Base-by-base conservation (phyloP, 495 filamentous ascomycete species). In the Hypoxylon rickii region DNA sequence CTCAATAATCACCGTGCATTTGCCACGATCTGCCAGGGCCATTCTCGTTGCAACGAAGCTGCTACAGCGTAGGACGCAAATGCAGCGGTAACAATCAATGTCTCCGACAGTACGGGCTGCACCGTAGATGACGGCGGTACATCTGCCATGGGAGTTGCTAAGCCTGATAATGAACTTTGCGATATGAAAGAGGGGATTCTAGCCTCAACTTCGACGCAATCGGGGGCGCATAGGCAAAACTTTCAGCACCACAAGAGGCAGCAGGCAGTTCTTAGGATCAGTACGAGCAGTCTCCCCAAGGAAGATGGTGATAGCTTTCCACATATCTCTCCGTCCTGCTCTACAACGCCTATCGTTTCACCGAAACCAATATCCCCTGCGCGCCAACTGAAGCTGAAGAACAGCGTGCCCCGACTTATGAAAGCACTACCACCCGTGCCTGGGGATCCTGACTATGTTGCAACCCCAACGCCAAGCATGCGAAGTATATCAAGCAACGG, bases 321-420 rank as follows among this genome's bases (percentile, higher is more conserved):
- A 7, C 54, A 65, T 21, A 65, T 67, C 15, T 40, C 57, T 4
- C 61, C 64, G 13, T 60, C 64, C 16, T 67, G 64, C 32, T 67
- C 64, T 20, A 60, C 55, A 3, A 53, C 51, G 12, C 66, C 70
- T 13, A 70, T 79, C 38, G 54, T 79, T 3, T 70, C 74, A 24
- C 76, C 75, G 12, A 70, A 73, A 33, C 76, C 77, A 8, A 77
- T 78, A 10, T 79, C 75, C 8, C 73, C 78, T 22, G 71, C 64
- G 37, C 68, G 72, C 26, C 68, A 75, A 56, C 66, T 79, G 33
- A 74, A 69, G 47, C 63, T 78, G 43, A 77, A 77, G 55, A 75
- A 76, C 53, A 80, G 77, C 50, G 67, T 79, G 19, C 76, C 78
- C 36, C 72, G 74, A 51, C 63, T 81, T 32, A 79, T 81, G 75